These are phyloP conservation scores for Cymodocea nodosa DNA, from an alignment of 116 monocot genomes.

Conservation along the genomic window DNA sequence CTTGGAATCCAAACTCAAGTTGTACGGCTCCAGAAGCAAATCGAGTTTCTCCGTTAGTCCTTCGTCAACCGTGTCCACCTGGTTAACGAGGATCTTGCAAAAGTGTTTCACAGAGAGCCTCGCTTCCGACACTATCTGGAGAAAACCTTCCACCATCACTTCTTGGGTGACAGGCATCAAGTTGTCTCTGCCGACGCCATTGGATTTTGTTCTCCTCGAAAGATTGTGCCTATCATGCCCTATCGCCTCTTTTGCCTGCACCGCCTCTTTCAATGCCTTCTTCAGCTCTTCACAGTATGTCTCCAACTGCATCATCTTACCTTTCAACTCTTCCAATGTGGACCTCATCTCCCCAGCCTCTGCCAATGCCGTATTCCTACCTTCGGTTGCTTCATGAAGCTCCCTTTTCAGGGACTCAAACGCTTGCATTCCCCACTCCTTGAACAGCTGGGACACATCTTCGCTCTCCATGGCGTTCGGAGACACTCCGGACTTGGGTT, in stretches of 20 bases:
- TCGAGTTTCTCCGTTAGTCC: constrained; percentile 38
- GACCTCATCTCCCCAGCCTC: constrained; percentile 71
- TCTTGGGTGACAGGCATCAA: constrained; percentile 80
- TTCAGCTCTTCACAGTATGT: constrained; percentile 69
- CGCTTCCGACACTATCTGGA: constrained; percentile 80
- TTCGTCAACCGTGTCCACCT: constrained; percentile 32
- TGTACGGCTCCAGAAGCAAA: constrained; percentile 38
- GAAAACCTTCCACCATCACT: constrained; percentile 87
- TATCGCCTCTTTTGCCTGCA: constrained; percentile 25
- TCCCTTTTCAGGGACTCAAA: constrained; percentile 74
- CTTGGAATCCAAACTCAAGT: constrained; percentile 19
- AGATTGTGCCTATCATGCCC: constrained; percentile 15
- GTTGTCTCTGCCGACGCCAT: constrained; percentile 22
- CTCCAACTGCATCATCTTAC: constrained; percentile 58
- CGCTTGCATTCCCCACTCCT: constrained; percentile 56
- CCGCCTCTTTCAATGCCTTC: constrained; percentile 49
- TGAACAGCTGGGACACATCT: constrained; percentile 66
- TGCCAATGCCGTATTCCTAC: constrained; percentile 49
- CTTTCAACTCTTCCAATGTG: constrained; percentile 50
- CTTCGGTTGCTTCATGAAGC: constrained; percentile 57
- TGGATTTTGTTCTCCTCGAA: constrained; percentile 44
- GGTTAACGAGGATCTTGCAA: constrained; percentile 57
- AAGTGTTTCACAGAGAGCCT: constrained; percentile 77
- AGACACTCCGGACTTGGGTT: constrained; percentile 50
- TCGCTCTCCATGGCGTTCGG: constrained; percentile 52